These are phyloP conservation scores for Cladophialophora bantiana DNA, from an alignment of 2,329 filamentous ascomycete species.

Conservation along the genomic window DNA sequence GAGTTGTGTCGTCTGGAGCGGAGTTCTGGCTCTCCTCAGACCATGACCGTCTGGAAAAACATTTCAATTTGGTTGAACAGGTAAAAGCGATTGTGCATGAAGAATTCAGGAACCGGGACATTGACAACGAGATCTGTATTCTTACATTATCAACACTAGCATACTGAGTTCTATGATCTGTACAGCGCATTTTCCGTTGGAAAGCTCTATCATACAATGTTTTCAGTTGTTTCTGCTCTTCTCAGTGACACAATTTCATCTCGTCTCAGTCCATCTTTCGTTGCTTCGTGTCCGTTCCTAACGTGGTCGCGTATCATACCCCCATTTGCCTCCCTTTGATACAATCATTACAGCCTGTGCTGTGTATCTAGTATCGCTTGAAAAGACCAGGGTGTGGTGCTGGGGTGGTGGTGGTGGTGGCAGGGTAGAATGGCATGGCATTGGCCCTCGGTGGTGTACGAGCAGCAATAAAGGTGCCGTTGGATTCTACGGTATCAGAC, in stretches of 20 bases:
- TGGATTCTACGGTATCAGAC: constrained; percentile 15
- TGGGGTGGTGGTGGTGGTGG: constrained; percentile 17
- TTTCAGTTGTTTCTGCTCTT: constrained; percentile 7
- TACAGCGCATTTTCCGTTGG: constrained; percentile 24
- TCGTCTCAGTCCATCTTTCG: constrained; percentile 4
- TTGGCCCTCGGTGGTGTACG: constrained; percentile 25
- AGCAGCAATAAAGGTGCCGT: constrained; percentile 11
- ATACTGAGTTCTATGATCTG: constrained; percentile 22
- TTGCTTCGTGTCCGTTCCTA: constrained; percentile 3
- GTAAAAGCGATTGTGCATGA: background rate
- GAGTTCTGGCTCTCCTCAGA: background rate
- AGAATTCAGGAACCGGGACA: background rate
- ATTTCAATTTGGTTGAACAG: background rate
- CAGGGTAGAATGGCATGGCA: constrained; percentile 27
- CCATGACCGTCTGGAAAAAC: background rate
- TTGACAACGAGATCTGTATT: constrained; percentile 8
- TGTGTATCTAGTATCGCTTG: constrained; percentile 28
- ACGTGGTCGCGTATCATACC: background rate
- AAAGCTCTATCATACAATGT: constrained; percentile 32
- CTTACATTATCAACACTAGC: constrained; percentile 24
- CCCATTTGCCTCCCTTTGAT: background rate
- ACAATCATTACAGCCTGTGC: background rate
- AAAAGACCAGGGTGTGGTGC: constrained; percentile 20
- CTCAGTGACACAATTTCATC: constrained; percentile 20
- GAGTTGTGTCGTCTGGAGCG: too few species aligned